Base-by-base conservation (phyloP, 148 eudicot species). In the Polygonum aviculare region DNA sequence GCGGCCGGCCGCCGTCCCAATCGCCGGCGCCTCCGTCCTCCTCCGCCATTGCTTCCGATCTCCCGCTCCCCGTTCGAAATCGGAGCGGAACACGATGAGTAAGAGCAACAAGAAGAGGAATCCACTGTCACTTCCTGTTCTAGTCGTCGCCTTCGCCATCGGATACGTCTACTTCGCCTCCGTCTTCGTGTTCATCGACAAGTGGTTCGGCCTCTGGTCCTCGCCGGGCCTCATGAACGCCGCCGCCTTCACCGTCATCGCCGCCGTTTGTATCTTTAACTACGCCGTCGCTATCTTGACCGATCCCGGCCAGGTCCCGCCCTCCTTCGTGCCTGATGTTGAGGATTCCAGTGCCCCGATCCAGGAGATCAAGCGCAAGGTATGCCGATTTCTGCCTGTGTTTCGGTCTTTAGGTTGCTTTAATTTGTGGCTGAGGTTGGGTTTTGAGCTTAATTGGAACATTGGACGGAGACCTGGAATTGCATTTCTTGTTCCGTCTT, bases 291-390 rank as follows among this genome's bases (percentile, higher is more conserved):
- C 99, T 19, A 49, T 93, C 7, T 77, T 75, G 41, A 87, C 89
- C 39, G 98, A 93, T 82, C 99, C 99, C 51, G 99, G 99, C 70
- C 86, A 86, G 75, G 97, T 96, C 33, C 98, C 99, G 1, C 41
- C 78, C 5, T 78, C 94, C 2, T 96, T 82, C 76, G 71, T 80
- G 14, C 99, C 99, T 35, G 98, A 96, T 79, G 73, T 96, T 39
- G 99, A 93, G 75, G 98, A 93, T 70, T 18, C 82, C 18, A 78
- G 80, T 41, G 83, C 74, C 69, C 90, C 89, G 22, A 81, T 96
- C 54, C 98, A 96, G 26, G 99, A 96, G 88, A 90, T 93, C 84
- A 96, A 96, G 79, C 93, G 98, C 69, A 96, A 93, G 98, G 99
- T 88, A 63, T 7, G 39, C 0, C n/a, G 11, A 10, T 72, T 33